Conservation (phyloP, 805 yeast species). For the Ogataea ganodermae region DNA sequence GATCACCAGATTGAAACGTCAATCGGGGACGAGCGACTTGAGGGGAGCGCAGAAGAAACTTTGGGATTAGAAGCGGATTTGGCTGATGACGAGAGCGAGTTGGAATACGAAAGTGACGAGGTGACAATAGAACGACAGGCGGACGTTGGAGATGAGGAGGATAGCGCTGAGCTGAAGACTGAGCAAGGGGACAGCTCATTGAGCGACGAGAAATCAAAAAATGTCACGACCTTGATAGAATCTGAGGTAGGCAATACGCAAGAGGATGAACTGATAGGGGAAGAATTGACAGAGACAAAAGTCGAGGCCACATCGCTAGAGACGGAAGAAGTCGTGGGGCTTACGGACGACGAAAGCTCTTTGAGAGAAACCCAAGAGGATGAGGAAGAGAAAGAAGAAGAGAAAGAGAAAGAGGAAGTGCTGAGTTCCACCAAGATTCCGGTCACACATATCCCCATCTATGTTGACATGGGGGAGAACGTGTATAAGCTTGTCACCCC, state of each 20-base stretch:
- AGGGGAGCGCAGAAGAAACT: not conserved
- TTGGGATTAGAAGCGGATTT: not conserved
- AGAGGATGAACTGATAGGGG: not conserved
- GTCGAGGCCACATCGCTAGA: constrained; percentile 7
- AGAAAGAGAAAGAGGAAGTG: constrained; percentile 5
- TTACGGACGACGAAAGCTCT: constrained; percentile 12
- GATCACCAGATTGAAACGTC: constrained; percentile 18
- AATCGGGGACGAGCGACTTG: constrained; percentile 1
- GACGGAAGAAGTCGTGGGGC: constrained; percentile 13
- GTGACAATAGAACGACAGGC: constrained; percentile 21
- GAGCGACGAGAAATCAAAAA: not conserved
- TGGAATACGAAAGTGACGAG: constrained; percentile 36
- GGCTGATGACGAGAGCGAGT: constrained; percentile 27
- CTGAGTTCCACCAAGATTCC: constrained; percentile 1
- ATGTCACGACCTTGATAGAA: not conserved
- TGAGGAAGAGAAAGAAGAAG: constrained; percentile 5
- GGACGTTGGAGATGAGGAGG: not conserved
- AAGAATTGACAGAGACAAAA: not conserved
- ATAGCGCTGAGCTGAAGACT: not conserved
- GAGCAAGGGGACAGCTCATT: not conserved
- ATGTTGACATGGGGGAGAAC: constrained; percentile 31
- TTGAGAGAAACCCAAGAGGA: not conserved
- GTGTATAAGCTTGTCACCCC: constrained; percentile 31
- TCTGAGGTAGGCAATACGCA: no score
- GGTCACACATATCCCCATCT: constrained; percentile 25